Percentiles rank a stretch among this genome's conserved stretches.
Evolutionary conservation across 2,329 filamentous ascomycete genomes (phyloP).

Genomic region (Graphiopsis chlorocephala): DNA sequence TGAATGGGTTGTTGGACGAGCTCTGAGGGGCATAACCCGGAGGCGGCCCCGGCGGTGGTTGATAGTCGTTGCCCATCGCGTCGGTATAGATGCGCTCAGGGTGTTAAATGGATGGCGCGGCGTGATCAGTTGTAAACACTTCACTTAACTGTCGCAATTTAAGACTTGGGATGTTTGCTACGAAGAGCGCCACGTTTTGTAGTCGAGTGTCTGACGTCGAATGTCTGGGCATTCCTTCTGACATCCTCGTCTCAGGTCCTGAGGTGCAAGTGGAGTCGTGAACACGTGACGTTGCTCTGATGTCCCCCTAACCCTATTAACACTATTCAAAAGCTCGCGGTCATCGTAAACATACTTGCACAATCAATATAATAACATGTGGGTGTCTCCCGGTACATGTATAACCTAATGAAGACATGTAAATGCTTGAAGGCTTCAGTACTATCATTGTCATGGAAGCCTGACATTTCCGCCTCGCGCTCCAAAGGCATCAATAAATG

Average conservation of each 20-base stretch:
- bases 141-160: neutral
- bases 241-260: neutral
- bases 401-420: neutral
- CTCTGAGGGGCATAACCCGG: conserved; percentile 24
- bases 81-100: neutral
- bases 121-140: neutral
- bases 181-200: neutral
- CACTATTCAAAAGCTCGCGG: too few species aligned
- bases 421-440: neutral
- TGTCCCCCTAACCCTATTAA: neutral
- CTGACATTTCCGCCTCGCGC: too few species aligned
- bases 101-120: neutral
- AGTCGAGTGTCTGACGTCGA: neutral
- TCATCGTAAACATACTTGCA: neutral
- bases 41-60: conserved; percentile 34
- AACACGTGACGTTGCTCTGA: neutral
- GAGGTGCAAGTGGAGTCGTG: too few species aligned
- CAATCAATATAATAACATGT: neutral
- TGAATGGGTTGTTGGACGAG: conserved; percentile 20
- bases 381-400: neutral
- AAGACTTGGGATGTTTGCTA: neutral
- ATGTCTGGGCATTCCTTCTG: neutral
- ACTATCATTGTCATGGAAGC: neutral
- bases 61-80: conserved; percentile 25
- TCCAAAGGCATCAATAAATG: too few species aligned